Base-by-base conservation (phyloP, 805 yeast genomes). In the Lipomyces mesembrius region DNA sequence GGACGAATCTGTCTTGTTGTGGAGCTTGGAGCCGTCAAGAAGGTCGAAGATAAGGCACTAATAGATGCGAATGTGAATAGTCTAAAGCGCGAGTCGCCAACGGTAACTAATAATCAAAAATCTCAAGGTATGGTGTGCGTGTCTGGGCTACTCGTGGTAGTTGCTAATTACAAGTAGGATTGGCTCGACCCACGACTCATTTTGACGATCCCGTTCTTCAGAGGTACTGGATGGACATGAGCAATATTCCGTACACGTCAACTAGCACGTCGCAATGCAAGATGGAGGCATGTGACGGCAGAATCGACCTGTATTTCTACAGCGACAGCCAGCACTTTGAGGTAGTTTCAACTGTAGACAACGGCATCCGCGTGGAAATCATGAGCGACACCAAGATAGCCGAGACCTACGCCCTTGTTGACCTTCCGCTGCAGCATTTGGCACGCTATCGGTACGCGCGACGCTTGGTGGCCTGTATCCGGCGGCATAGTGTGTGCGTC, bases 391-490 rank as follows among this genome's bases (percentile, higher is more conserved):
- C 14, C 17, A 14, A 54, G 34, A 7, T 32, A 17, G 43, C 60
- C 6, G 62, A 60, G 35, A 32, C 12, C 22, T 60, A 60, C 62
- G 29, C 29, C n/a, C 55, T 61, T 37, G 46, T 20, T 6, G 62
- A 57, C 5, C 62, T 61, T 51, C 64, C 64, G 8, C 54, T 61
- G 6, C 39, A 43, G 22, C 39, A 61, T 25, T 59, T 61, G 17
- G 29, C 39, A n/a, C 29, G 61, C 14, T 61, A 61, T n/a, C 35
- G 37, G 32, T 61, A 57, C 64, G 25, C 39, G 22, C 27, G 39
- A 53, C 20, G 25, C 14, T 46, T 39, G 37, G 55, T 61, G 29
- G 25, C 39, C 27, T 17, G 25, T 17, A 22, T 61, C 22, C 64
- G 64, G 43, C 53, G 64, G 11, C 57, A 37, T n/a, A 46, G 54